phyloP scores from a whole-genome alignment of 306 rosid genomes.

The Quercus dentata region DNA sequence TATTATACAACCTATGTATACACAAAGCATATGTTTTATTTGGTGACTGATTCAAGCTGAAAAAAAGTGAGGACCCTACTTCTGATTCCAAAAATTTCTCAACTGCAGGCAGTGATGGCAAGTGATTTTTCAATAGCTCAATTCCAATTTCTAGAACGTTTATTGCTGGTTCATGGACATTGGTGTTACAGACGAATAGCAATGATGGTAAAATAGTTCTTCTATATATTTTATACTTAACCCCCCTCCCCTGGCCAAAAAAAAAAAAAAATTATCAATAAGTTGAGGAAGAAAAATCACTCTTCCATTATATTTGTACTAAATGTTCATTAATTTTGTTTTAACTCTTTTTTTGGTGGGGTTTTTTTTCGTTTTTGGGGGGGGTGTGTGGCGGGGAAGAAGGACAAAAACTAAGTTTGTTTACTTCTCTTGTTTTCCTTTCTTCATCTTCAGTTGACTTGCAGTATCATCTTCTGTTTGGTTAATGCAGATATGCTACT shows the following conservation, averaged over 20 bases:
- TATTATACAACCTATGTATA: neutral
- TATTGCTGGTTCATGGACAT: conserved; percentile 87
- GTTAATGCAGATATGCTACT: conserved; percentile 84
- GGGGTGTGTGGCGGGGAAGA: too few relatives aligned
- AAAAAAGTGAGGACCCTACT: neutral
- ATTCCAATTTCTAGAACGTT: conserved; percentile 75
- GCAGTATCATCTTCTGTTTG: conserved; percentile 12
- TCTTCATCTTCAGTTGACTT: conserved; percentile 1
- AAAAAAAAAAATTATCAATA: neutral
- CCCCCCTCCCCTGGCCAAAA: neutral
- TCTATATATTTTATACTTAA: neutral
- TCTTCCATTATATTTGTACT: neutral
- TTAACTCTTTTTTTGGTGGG: neutral
- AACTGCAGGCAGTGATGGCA: conserved; percentile 85
- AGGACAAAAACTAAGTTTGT: neutral
- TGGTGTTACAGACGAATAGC: conserved; percentile 93
- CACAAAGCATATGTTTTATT: neutral
- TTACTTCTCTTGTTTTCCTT: too few relatives aligned
- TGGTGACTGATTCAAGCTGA: neutral
- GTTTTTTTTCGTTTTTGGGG: neutral
- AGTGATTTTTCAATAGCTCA: conserved; percentile 84
- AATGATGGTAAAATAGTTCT: conserved; percentile 69
- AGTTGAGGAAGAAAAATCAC: neutral
- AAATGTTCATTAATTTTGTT: neutral
- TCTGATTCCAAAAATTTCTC: conserved; percentile 20